Base-by-base conservation (phyloP, 2,329 filamentous ascomycete species). In the Fusarium odoratissimum region DNA sequence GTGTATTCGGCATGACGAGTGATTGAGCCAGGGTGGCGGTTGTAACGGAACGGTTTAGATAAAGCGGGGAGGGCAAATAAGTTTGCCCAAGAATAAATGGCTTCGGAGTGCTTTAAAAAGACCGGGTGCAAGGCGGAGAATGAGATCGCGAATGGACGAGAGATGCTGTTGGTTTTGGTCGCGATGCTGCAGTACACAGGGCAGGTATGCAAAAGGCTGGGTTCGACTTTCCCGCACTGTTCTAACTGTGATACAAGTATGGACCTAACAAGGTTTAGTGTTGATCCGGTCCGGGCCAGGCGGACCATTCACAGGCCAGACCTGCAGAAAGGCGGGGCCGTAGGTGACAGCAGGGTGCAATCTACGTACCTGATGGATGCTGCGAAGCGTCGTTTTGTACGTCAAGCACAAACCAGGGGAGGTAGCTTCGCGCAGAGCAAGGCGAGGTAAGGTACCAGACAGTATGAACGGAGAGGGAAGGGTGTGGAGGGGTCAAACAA, bases 1-100 rank as follows among this genome's bases (percentile, higher is more conserved):
- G 84, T 74, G 85, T 85, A 77, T 84, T 84, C 69, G 84, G 81
- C 84, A 86, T 86, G 45, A 79, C 75, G 77, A 80, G 77, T 78
- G 75, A 72, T 78, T 80, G 76, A 74, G 79, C 77, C 73, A 80
- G 75, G 71, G 74, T 78, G 75, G 79, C 79, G 76, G 74, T 77
- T 76, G 69, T 63, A 67, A 76, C 69, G 74, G 77, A 73, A 66
- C 62, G 72, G 70, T 67, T 76, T 77, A 70, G 76, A 68, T 69
- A 73, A 66, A 75, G 77, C 75, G 68, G 71, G 67, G 69, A 72
- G 69, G 64, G 74, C 61, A 67, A 66, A 63, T 72, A 61, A 55
- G 54, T 57, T 68, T 54, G 56, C 59, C 59, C 38, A 62, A 63
- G 33, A 52, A 57, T 48, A 63, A 60, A 54, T 55, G 55, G 52